Percentiles rank a stretch among this genome's conserved stretches.
Conservation (phyloP, 306 rosid genomes). For the Argentina anserina region DNA sequence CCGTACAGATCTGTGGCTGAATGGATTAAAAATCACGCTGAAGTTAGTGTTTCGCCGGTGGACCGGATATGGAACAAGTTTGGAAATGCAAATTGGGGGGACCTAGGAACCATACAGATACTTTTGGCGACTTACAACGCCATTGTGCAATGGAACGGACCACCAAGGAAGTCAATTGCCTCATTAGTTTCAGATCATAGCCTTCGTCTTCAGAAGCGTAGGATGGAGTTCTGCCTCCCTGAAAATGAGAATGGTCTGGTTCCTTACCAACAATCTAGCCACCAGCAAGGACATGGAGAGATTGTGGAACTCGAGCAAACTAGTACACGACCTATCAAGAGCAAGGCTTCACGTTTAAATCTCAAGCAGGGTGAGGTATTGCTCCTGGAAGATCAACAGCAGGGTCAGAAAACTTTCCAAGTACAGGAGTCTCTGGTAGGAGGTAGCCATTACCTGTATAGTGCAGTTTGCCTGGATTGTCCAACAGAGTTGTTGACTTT, state of each 20-base stretch:
- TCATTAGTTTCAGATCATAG: constrained; percentile 79
- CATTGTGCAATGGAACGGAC: constrained; percentile 81
- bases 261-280: constrained; percentile 46
- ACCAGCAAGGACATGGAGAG: constrained; percentile 57
- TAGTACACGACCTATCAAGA: constrained; percentile 32
- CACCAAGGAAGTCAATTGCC: constrained; percentile 78
- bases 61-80: constrained; percentile 82
- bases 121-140: constrained; percentile 80
- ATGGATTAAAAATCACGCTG: constrained; percentile 69
- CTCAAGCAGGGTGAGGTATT: constrained; percentile 63
- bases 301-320: constrained; percentile 70
- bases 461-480: constrained; percentile 63
- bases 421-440: constrained; percentile 64
- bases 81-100: constrained; percentile 92
- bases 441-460: constrained; percentile 59
- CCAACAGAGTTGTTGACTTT: constrained; percentile 53
- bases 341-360: constrained; percentile 45
- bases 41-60: constrained; percentile 60
- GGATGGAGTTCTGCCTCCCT: constrained; percentile 56
- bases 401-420: constrained; percentile 75
- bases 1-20: constrained; percentile 66
- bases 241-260: constrained; percentile 60
- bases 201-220: constrained; percentile 83
- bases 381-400: constrained; percentile 69
- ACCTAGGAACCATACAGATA: constrained; percentile 74